These are phyloP conservation scores for Ustulina deusta DNA, from an alignment of 2,329 filamentous ascomycete species.

Conservation along the genomic window DNA sequence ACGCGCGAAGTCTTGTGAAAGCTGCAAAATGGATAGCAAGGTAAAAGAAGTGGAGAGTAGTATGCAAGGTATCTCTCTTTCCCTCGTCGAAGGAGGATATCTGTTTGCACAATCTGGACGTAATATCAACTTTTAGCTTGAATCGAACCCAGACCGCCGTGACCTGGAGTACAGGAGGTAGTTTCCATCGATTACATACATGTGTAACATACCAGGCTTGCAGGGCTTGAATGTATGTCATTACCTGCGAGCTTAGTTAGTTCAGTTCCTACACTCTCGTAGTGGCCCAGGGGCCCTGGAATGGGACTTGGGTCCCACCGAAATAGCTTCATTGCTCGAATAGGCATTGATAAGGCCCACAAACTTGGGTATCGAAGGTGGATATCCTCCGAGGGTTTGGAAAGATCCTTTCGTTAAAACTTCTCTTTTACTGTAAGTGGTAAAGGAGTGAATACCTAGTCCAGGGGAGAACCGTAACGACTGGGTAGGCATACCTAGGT, in stretches of 20 bases:
- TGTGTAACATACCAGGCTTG: constrained; percentile 1
- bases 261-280: constrained; percentile 7
- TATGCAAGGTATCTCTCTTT: background rate
- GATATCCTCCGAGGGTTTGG: constrained; percentile 6
- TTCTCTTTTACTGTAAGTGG: constrained; percentile 22
- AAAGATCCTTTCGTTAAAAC: constrained; percentile 23
- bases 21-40: constrained; percentile 21
- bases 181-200: constrained; percentile 26
- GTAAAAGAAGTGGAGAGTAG: background rate
- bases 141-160: constrained; percentile 21
- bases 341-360: background rate
- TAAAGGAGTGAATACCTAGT: constrained; percentile 10
- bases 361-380: constrained; percentile 4
- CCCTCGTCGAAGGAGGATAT: background rate
- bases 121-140: constrained; percentile 32
- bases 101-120: constrained; percentile 34
- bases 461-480: background rate
- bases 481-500: constrained; percentile 2
- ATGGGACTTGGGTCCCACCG: background rate
- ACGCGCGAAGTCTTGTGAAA: constrained; percentile 10
- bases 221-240: constrained; percentile 18
- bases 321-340: constrained; percentile 10
- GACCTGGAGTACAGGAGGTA: constrained; percentile 38
- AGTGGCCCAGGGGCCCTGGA: background rate
- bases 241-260: constrained; percentile 5